A percentile compares a stretch with the other conserved stretches of the same genome.
These are phyloP conservation scores for Chlorella ohadii DNA, from an alignment of 139 green algal species.

Conservation along the genomic window DNA sequence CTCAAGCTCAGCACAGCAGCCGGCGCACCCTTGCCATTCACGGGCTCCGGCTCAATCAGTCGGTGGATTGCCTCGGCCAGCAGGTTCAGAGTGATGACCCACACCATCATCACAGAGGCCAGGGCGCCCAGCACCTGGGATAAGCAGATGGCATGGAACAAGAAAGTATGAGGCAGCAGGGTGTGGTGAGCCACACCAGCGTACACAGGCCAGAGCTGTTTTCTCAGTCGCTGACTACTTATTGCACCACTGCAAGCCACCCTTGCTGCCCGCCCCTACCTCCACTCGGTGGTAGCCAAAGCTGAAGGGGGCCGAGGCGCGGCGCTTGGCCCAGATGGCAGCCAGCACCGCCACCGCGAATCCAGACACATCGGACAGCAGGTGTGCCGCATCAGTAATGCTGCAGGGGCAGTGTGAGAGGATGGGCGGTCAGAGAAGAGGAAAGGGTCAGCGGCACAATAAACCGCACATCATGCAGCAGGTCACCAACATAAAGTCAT, in stretches of 20 bases:
- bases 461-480: not conserved
- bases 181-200: no score
- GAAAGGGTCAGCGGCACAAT: not conserved
- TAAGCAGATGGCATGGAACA: no score
- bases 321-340: conserved; percentile 17
- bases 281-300: conserved; percentile 93
- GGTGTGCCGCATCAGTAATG: conserved; percentile 95
- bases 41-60: conserved; percentile 57
- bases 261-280: conserved; percentile 27
- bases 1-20: no score
- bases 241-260: no score
- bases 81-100: conserved; percentile 87
- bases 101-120: conserved; percentile 37
- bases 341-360: conserved; percentile 88
- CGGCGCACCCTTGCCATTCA: conserved; percentile 84
- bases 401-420: conserved; percentile 78
- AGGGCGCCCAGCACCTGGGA: conserved; percentile 72
- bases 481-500: no score
- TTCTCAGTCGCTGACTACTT: no score
- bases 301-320: conserved; percentile 5
- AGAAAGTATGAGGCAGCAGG: not conserved
- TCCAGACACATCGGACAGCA: conserved; percentile 88
- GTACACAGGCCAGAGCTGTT: no score
- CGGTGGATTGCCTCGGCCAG: conserved; percentile 85
- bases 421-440: conserved; percentile 2